Percentiles rank a stretch among this genome's conserved stretches.
Evolutionary conservation across 176 grass and related monocot genomes (phyloP).

Genomic region (Eragrostis nindensis): DNA sequence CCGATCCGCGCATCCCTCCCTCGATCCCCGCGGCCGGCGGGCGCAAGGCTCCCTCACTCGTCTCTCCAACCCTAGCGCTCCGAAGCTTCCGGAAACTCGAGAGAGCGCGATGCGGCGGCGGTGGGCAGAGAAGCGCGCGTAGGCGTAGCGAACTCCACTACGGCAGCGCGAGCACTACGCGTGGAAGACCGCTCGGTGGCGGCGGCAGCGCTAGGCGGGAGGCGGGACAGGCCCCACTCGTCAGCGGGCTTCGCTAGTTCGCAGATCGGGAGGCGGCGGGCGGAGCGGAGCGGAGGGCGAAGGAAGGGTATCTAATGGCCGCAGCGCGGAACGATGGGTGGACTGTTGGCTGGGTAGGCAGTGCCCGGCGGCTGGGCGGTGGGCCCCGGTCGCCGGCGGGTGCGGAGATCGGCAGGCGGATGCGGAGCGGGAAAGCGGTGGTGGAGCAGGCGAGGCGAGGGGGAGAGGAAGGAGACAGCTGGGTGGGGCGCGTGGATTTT

Average conservation of each 20-base stretch:
- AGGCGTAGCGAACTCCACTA: not conserved
- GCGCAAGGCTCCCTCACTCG: not conserved
- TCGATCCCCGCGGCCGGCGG: conserved; percentile 27
- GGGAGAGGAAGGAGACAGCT: conserved; percentile 3
- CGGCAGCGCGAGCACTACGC: not conserved
- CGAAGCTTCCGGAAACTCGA: not conserved
- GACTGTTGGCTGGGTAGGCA: not conserved
- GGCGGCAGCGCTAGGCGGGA: not conserved
- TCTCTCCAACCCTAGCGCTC: not conserved
- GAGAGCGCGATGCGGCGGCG: not conserved
- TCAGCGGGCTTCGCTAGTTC: not conserved
- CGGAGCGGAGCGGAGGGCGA: not conserved
- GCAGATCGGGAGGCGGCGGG: conserved; percentile 43
- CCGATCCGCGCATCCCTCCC: conserved; percentile 55
- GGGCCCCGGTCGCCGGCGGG: conserved; percentile 26
- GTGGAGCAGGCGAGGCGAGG: conserved; percentile 30
- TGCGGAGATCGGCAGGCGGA: conserved; percentile 36
- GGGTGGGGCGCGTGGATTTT: conserved; percentile 23
- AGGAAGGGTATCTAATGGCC: conserved; percentile 5
- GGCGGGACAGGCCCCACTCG: conserved; percentile 16
- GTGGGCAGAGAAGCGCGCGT: not conserved
- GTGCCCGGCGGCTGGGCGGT: not conserved
- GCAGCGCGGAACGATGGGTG: not conserved
- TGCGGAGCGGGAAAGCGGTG: conserved; percentile 19
- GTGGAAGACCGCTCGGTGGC: not conserved